Evolutionary conservation across 371 early-diverging fungal genomes (phyloP), one percentile per base, ranked within the genome.

Genomic region (Mortierella sp.): DNA sequence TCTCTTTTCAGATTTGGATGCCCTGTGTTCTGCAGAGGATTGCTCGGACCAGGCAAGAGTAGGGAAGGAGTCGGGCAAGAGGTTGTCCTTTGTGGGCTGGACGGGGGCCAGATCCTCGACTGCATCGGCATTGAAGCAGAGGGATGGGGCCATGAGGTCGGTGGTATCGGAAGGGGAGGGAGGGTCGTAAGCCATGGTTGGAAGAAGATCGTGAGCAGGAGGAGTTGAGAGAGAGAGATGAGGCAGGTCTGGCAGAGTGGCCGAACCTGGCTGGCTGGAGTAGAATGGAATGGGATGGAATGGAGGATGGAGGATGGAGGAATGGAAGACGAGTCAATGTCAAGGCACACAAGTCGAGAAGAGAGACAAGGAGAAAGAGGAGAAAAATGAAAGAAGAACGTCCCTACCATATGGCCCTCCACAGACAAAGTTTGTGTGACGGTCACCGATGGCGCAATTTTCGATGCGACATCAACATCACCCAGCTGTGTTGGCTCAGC

Each of bases 11-110:
- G 61, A 55, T 44, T 60, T 60, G 31, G 52, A 50, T 3, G 54
- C 56, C 19, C 13, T 61, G 47, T 50, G 28, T 34, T 49, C 45
- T 13, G 60, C 57, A 2, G 57, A 59, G 28, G 64, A 59, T 24
- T 64, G 57, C 37, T 68, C 65, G 22, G 76, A 74, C 76, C 76
- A 74, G 44, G 76, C n/a, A 29, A 74, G 61, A 16, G 76, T 64
- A 12, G 76, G 67, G 50, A 74, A 74, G 14, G 66, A 57, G 0
- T 44, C 43, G 2, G 67, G 67, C 19, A 74, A 54, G 12, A 68
- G 49, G 47, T 68, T 74, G 8, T 68, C 57, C 22, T 43, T 40
- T 3, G 53, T 41, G 24, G 68, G 64, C 43, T 74, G 76, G 6
- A 74, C 76, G 12, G 76, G 76, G 2, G 76, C 76, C 0, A 74